Percentiles rank a stretch among this genome's conserved stretches.
Evolutionary conservation across 345 rosid genomes (phyloP).

Genomic region (Clarkia xantiana): DNA sequence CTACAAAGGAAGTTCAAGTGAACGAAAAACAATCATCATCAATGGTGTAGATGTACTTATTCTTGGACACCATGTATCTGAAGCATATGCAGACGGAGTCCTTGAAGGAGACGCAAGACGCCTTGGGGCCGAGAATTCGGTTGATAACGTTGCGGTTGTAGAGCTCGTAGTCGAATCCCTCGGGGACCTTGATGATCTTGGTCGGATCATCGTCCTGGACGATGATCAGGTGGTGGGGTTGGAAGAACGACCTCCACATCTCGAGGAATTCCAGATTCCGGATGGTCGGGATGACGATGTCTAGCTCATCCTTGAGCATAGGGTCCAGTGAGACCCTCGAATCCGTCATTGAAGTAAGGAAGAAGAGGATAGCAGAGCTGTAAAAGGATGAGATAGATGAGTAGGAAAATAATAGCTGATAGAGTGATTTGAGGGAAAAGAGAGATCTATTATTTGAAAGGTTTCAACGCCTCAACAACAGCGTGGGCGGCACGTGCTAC

Average conservation of each 20-base stretch:
- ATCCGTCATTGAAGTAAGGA: not conserved
- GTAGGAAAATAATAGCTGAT: too few species aligned
- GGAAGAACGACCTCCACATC: conserved; percentile 72
- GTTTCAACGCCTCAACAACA: conserved; percentile 1
- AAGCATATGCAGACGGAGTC: conserved; percentile 21
- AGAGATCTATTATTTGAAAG: not conserved
- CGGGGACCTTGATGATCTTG: conserved; percentile 50
- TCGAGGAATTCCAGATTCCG: conserved; percentile 67
- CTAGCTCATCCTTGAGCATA: conserved; percentile 54
- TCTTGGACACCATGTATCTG: conserved; percentile 70
- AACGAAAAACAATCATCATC: conserved; percentile 53
- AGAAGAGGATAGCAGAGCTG: too few species aligned
- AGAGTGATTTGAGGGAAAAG: not conserved
- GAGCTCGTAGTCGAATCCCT: conserved; percentile 71
- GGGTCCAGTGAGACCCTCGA: conserved; percentile 13
- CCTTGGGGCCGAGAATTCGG: conserved; percentile 63
- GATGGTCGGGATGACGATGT: conserved; percentile 75
- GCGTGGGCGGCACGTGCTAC: conserved; percentile 17
- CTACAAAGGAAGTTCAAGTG: too few species aligned
- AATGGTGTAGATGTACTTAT: conserved; percentile 75
- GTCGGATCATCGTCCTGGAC: conserved; percentile 81
- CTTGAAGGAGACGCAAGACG: conserved; percentile 23
- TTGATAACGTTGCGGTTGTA: conserved; percentile 72
- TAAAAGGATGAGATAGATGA: too few species aligned
- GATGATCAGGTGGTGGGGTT: conserved; percentile 66